Evolutionary conservation across 495 filamentous ascomycete species (phyloP).

Genomic region (Daldinia vernicosa): DNA sequence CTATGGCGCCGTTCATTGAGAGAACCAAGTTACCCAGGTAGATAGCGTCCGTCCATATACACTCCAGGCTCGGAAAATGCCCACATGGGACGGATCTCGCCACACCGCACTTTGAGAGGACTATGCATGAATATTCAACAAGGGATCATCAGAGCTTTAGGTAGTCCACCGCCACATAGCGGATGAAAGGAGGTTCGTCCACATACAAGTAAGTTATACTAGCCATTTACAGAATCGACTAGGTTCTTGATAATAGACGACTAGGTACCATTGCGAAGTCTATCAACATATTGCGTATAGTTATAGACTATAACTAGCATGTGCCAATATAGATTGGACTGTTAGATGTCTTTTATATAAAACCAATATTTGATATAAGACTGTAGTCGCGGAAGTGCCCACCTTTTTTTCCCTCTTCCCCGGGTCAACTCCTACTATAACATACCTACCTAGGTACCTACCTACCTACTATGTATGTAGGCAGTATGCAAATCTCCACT

Average conservation of each 20-base stretch:
- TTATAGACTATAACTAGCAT: conserved; percentile 2
- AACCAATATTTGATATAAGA: conserved; percentile 15
- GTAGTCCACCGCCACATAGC: background rate
- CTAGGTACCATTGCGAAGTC: background rate
- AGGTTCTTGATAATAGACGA: conserved; percentile 21
- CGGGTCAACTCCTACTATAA: background rate
- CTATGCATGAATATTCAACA: conserved; percentile 25
- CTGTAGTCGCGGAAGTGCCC: conserved; percentile 22
- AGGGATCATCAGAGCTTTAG: conserved; percentile 1
- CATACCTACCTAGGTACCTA: background rate
- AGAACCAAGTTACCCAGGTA: conserved; percentile 13
- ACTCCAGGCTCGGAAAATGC: conserved; percentile 47
- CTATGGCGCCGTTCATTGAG: background rate
- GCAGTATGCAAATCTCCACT: background rate
- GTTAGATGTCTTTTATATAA: conserved; percentile 13
- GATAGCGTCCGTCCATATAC: conserved; percentile 34
- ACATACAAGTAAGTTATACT: conserved; percentile 39
- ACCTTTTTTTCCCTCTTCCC: conserved; percentile 18
- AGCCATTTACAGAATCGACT: conserved; percentile 35
- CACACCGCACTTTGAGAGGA: conserved; percentile 48
- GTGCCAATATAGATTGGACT: background rate
- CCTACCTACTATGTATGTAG: background rate
- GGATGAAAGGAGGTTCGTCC: background rate
- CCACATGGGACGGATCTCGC: conserved; percentile 53
- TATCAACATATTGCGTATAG: conserved; percentile 18